Evolutionary conservation across 140 eudicot genomes (phyloP).

Genomic region (Bidens hawaiensis): DNA sequence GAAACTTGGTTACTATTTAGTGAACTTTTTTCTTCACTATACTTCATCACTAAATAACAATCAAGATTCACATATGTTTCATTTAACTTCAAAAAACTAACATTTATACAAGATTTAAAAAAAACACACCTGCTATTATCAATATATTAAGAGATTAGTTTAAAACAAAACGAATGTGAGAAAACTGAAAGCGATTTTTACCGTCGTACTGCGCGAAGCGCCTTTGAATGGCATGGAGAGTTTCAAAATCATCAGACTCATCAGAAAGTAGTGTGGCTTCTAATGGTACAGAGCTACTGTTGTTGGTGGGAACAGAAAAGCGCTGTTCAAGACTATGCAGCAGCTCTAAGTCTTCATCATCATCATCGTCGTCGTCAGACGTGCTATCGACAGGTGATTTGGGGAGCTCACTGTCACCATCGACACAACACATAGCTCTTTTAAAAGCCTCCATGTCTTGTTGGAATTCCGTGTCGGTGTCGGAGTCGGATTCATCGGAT

Average conservation of each 20-base stretch:
- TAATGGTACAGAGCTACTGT: conserved; percentile 36
- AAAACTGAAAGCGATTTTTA: conserved; percentile 9
- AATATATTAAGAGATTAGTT: no score
- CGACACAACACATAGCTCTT: conserved; percentile 32
- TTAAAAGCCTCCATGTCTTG: conserved; percentile 47
- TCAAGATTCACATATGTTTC: no score
- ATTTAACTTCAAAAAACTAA: no score
- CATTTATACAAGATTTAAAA: no score
- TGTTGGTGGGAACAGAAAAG: conserved; percentile 29
- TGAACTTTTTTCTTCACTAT: no score
- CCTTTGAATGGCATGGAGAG: conserved; percentile 62
- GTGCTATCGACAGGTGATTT: no score
- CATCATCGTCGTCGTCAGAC: conserved; percentile 6
- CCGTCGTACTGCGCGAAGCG: conserved; percentile 57
- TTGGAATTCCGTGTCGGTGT: conserved; percentile 24
- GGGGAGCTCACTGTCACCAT: neutral
- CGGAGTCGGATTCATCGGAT: conserved; percentile 32
- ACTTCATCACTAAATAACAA: no score
- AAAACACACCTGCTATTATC: no score
- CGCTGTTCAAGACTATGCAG: conserved; percentile 42
- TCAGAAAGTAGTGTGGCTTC: conserved; percentile 38
- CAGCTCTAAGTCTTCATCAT: conserved; percentile 46
- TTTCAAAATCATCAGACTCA: conserved; percentile 87
- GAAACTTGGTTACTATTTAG: no score
- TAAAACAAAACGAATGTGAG: neutral